Base-by-base conservation (phyloP, 148 eudicot species). In the Persicaria tinctoria region DNA sequence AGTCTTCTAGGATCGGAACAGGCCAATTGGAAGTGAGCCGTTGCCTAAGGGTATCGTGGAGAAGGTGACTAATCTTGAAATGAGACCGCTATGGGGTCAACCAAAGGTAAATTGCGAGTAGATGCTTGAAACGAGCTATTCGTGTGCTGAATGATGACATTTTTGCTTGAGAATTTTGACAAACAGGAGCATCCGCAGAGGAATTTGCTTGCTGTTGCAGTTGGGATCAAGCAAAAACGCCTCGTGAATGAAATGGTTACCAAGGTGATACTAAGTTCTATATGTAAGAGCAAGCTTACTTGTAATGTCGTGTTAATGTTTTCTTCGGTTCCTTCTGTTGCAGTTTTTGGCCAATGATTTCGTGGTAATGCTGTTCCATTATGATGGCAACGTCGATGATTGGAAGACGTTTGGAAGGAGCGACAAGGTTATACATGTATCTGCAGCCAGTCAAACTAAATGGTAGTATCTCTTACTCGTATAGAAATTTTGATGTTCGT, bases 401-500 rank as follows among this genome's bases (percentile, higher is more conserved):
- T 93, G 98, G 97, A 89, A 82, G 85, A 81, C 79, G 5, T 85
- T 86, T n/a, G 85, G 74, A 60, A 91, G 98, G 98, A 82, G 84
- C 77, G 84, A 87, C 54, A 80, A 68, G 56, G 97, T 88, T 62
- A 81, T 93, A 80, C 98, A 93, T 53, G 77, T 89, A 53, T 88
- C 93, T 56, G 97, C 89, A 79, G 70, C 81, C 73, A 91, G 89
- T 82, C 98, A 93, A 81, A 93, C 98, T 53, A 93, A 93, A 87
- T 93, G 98, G 98, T 93, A 89, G 57, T 46, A 44, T 53, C n/a
- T 53, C 13, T 53, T 69, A 64, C 69, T 62, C 10, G 41, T 1
- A 32, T 32, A 32, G 41, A 32, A 32, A 32, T 32, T 32, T 32
- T 32, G 41, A 32, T 32, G 41, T 32, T 32, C 41, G 41, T 3